A percentile compares a stretch with the other conserved stretches of the same genome.
Evolutionary conservation across 805 yeast species (phyloP).

Genomic region (Yarrowia sp.): DNA sequence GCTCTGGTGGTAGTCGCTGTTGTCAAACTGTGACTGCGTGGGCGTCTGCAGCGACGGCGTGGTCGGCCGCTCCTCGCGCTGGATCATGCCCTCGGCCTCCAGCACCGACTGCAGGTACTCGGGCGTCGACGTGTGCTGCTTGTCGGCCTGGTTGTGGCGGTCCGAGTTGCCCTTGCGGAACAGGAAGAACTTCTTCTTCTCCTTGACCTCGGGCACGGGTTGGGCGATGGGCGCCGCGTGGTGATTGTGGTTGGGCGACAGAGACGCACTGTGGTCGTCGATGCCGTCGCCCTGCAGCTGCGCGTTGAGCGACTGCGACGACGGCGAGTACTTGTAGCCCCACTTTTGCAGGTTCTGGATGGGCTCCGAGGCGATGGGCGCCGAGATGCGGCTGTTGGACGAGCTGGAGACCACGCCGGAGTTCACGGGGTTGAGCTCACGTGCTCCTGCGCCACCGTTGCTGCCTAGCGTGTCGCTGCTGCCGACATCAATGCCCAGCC

Average conservation of each 20-base stretch:
- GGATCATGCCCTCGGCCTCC: slow-evolving; percentile 30
- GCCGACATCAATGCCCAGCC: slow-evolving; percentile 24
- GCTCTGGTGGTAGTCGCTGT: slow-evolving; percentile 5
- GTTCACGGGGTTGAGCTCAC: background rate
- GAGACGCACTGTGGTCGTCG: slow-evolving; percentile 1
- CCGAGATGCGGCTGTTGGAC: slow-evolving; percentile 22
- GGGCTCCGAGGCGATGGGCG: slow-evolving; percentile 28
- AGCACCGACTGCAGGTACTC: slow-evolving; percentile 33
- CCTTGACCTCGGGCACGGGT: slow-evolving; percentile 20
- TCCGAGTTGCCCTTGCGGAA: slow-evolving; percentile 36
- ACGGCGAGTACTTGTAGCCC: slow-evolving; percentile 39
- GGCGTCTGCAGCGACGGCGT: slow-evolving; percentile 16
- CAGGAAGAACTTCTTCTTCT: slow-evolving; percentile 38
- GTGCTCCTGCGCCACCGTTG: background rate
- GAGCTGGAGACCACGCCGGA: background rate
- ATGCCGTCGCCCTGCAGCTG: background rate
- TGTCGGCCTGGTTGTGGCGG: slow-evolving; percentile 11
- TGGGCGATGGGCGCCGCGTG: background rate
- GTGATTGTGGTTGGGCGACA: slow-evolving; percentile 1
- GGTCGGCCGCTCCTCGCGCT: slow-evolving; percentile 18
- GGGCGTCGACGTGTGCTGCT: slow-evolving; percentile 21
- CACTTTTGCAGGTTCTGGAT: slow-evolving; percentile 39
- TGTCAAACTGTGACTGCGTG: slow-evolving; percentile 24
- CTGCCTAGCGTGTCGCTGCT: background rate
- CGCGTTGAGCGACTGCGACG: slow-evolving; percentile 29